Evolutionary conservation across 306 rosid genomes (phyloP).

Genomic region (Sindora glabra): DNA sequence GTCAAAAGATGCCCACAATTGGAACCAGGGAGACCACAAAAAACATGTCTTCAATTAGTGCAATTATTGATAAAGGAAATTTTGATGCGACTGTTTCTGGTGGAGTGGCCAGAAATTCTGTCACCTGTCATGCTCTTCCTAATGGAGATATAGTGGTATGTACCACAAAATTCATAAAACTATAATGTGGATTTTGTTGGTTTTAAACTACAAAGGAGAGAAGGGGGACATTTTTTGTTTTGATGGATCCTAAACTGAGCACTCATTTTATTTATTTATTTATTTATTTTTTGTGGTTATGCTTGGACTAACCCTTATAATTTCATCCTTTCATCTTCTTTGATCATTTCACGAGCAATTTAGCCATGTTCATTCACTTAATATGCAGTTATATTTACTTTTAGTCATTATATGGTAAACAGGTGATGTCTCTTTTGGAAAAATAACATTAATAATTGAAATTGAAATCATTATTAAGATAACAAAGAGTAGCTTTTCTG

Average conservation of each 20-base stretch:
- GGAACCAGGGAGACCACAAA: no score
- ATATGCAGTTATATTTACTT: no score
- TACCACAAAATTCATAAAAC: slow-evolving; percentile 29
- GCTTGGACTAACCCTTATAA: not conserved
- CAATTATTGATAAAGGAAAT: slow-evolving; percentile 70
- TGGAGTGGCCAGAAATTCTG: slow-evolving; percentile 72
- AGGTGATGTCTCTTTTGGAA: no score
- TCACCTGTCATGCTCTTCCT: slow-evolving; percentile 72
- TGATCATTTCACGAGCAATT: not conserved
- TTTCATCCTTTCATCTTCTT: not conserved
- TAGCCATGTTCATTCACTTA: no score
- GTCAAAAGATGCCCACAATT: no score
- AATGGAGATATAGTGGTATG: slow-evolving; percentile 97
- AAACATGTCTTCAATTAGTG: slow-evolving; percentile 32
- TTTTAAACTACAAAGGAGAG: slow-evolving; percentile 1
- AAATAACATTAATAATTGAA: no score
- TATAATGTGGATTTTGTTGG: not conserved
- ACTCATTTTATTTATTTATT: no score
- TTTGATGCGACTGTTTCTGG: slow-evolving; percentile 63
- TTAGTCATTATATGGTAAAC: no score
- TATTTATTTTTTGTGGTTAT: not conserved
- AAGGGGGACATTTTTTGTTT: not conserved
- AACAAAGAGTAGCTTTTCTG: no score
- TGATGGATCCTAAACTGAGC: not conserved
- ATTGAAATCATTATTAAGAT: no score